phyloP scores from a whole-genome alignment of 2,329 filamentous ascomycete genomes.

The Ceratocystis destructans region DNA sequence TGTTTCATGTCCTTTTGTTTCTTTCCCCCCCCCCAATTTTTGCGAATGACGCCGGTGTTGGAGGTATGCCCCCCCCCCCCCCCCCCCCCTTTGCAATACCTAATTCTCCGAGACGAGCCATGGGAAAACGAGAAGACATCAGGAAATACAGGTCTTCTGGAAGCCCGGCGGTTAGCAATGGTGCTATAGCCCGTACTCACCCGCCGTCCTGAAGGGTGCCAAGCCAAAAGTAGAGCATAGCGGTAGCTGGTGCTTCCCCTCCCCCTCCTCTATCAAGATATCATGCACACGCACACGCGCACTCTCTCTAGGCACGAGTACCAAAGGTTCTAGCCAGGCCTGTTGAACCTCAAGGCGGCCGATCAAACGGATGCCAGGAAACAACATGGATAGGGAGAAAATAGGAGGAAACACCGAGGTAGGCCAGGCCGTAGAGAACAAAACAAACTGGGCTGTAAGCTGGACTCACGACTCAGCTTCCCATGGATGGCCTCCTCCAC shows the following conservation, averaged over 20 bases:
- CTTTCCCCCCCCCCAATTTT: neutral
- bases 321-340: neutral
- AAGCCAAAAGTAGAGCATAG: neutral
- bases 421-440: neutral
- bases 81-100: neutral
- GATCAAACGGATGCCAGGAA: neutral
- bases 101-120: neutral
- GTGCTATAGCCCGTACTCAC: neutral
- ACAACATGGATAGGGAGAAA: neutral
- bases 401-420: neutral
- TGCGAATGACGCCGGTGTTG: neutral
- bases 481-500: neutral
- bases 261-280: neutral
- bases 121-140: neutral
- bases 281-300: too few species aligned
- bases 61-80: neutral
- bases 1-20: too few species aligned
- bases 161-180: neutral
- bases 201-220: too few species aligned
- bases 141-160: neutral
- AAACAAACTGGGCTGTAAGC: too few species aligned
- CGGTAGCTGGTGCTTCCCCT: neutral
- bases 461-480: too few species aligned
- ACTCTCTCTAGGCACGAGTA: neutral
- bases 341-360: neutral